Percentiles rank a stretch among this genome's conserved stretches.
Conservation (phyloP, 1,284 basidiomycete species). For the Moesziomyces aphidis region DNA sequence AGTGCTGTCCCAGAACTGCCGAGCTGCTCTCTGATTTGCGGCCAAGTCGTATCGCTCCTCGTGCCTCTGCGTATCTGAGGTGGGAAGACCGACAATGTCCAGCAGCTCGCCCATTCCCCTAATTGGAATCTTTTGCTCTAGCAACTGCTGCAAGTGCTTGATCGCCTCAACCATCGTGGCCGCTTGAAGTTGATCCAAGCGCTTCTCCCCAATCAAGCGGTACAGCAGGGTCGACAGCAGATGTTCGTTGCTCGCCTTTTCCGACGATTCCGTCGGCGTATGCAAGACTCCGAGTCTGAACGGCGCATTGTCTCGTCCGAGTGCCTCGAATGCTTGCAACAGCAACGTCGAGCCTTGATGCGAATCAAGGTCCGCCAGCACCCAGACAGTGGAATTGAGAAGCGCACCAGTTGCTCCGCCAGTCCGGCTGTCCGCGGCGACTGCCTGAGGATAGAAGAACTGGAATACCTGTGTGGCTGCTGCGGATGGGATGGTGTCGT, state of each 20-base stretch:
- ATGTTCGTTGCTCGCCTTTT: slow-evolving; percentile 39
- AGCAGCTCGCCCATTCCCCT: slow-evolving; percentile 9
- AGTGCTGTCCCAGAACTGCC: slow-evolving; percentile 18
- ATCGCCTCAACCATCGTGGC: slow-evolving; percentile 13
- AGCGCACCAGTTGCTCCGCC: neutral
- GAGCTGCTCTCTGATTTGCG: neutral
- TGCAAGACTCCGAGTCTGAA: slow-evolving; percentile 35
- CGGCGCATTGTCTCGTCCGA: slow-evolving; percentile 70
- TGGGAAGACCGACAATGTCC: neutral
- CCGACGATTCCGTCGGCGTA: neutral
- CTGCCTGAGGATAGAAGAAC: slow-evolving; percentile 75
- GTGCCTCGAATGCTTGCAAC: slow-evolving; percentile 75
- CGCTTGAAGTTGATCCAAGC: slow-evolving; percentile 6
- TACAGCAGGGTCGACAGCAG: slow-evolving; percentile 25
- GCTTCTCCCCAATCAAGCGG: slow-evolving; percentile 19
- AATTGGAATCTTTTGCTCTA: neutral
- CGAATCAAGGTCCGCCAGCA: slow-evolving; percentile 84
- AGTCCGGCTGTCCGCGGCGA: slow-evolving; percentile 68
- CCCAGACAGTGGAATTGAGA: slow-evolving; percentile 73
- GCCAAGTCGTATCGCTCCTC: neutral
- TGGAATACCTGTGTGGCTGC: slow-evolving; percentile 57
- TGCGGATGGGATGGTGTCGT: neutral
- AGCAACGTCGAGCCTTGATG: slow-evolving; percentile 74
- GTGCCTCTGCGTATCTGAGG: neutral
- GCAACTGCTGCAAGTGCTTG: neutral